phyloP scores from a whole-genome alignment of 345 rosid species.

The Salix dunnii region DNA sequence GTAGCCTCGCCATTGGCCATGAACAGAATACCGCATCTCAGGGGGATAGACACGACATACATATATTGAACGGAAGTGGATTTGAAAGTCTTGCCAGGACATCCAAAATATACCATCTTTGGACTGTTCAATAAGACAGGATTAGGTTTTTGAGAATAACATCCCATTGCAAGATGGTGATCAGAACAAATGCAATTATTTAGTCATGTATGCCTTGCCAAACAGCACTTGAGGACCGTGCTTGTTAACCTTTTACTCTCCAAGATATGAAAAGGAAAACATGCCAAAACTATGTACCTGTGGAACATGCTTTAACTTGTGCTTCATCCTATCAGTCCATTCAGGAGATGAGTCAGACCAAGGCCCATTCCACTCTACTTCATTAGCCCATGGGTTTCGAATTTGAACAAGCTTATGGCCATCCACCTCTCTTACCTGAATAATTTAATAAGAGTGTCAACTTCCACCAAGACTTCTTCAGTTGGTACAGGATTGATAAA shows the following conservation, averaged over 20 bases:
- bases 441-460: neutral
- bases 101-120: constrained; percentile 99
- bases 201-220: neutral
- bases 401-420: constrained; percentile 98
- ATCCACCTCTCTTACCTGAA: constrained; percentile 96
- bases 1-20: constrained; percentile 92
- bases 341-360: constrained; percentile 97
- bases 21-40: constrained; percentile 97
- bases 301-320: constrained; percentile 87
- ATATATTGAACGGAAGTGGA: constrained; percentile 98
- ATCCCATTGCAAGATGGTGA: neutral
- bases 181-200: constrained; percentile 6
- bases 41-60: constrained; percentile 96
- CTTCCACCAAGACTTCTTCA: neutral
- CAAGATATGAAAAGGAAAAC: constrained; percentile 2
- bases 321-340: constrained; percentile 97
- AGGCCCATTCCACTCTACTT: constrained; percentile 99
- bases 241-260: neutral
- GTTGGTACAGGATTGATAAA: neutral
- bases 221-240: neutral
- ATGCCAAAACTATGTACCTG: constrained; percentile 47
- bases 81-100: constrained; percentile 99
- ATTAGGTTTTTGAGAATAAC: constrained; percentile 4
- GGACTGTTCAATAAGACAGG: constrained; percentile 58
- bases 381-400: constrained; percentile 99